A percentile compares a stretch with the other conserved stretches of the same genome.
phyloP scores from a whole-genome alignment of 768 basidiomycete genomes.

The Mycena latifolia region DNA sequence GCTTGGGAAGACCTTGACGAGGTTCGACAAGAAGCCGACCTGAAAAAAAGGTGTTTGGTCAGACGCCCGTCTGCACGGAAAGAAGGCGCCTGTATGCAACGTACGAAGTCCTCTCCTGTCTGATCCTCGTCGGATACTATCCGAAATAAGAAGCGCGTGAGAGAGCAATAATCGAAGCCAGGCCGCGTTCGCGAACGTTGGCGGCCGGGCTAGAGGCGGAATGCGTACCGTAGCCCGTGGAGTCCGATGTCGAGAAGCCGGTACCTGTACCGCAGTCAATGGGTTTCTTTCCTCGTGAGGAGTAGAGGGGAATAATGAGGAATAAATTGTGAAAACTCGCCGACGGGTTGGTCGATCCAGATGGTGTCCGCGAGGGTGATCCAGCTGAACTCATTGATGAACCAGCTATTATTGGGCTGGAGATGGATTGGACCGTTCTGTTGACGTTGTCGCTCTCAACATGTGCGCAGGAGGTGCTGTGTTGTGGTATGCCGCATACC shows the following conservation, averaged over 20 bases:
- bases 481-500: conserved; percentile 57
- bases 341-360: conserved; percentile 66
- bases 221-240: conserved; percentile 54
- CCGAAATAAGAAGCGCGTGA: conserved; percentile 2
- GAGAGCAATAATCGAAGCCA: background rate
- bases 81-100: conserved; percentile 3
- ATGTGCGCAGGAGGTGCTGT: conserved; percentile 1
- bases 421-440: conserved; percentile 31
- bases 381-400: conserved; percentile 57
- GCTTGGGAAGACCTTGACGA: conserved; percentile 65
- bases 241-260: conserved; percentile 62
- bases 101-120: conserved; percentile 47
- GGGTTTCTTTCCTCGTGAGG: too few relatives aligned
- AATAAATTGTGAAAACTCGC: conserved; percentile 12
- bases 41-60: conserved; percentile 34
- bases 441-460: background rate
- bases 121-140: conserved; percentile 59
- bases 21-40: conserved; percentile 64
- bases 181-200: background rate
- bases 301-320: background rate
- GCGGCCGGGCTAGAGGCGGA: conserved; percentile 2
- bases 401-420: conserved; percentile 44
- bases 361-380: conserved; percentile 58
- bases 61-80: background rate
- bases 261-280: conserved; percentile 39